A percentile compares a stretch with the other conserved stretches of the same genome.
Conservation (phyloP, 495 filamentous ascomycete genomes). For the Podospora fimiseda region DNA sequence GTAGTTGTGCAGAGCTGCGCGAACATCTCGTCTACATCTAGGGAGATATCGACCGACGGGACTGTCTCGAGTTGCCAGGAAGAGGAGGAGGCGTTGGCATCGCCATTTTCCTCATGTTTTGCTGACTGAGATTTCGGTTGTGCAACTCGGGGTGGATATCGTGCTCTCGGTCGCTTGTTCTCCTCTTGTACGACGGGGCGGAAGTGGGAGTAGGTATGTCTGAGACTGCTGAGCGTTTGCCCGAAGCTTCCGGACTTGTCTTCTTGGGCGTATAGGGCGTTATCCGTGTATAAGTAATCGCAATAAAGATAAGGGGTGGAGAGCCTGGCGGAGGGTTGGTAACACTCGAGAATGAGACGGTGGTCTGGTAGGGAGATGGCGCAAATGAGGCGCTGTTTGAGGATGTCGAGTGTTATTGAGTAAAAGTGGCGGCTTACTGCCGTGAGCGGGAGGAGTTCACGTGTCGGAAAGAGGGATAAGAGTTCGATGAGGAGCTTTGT, state of each 20-base stretch:
- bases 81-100: neutral
- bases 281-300: conserved; percentile 54
- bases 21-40: conserved; percentile 64
- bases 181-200: conserved; percentile 49
- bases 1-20: conserved; percentile 62
- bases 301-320: conserved; percentile 64
- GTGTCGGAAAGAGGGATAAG: conserved; percentile 54
- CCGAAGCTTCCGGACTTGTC: conserved; percentile 28
- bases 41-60: conserved; percentile 52
- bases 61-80: conserved; percentile 24
- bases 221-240: conserved; percentile 24
- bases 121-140: neutral
- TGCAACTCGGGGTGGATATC: conserved; percentile 23
- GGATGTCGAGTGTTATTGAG: conserved; percentile 58
- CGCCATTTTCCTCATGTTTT: conserved; percentile 9
- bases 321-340: conserved; percentile 62
- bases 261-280: conserved; percentile 38
- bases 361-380: conserved; percentile 53
- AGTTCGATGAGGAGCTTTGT: conserved; percentile 61
- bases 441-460: conserved; percentile 53
- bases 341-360: conserved; percentile 69
- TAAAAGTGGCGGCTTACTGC: conserved; percentile 61
- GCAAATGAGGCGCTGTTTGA: conserved; percentile 57
- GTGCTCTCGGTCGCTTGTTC: conserved; percentile 28
- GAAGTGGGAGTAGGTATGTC: conserved; percentile 49